Evolutionary conservation across 2,329 filamentous ascomycete species (phyloP), one percentile per base, ranked within the genome.

Genomic region (Penicillium palitans): DNA sequence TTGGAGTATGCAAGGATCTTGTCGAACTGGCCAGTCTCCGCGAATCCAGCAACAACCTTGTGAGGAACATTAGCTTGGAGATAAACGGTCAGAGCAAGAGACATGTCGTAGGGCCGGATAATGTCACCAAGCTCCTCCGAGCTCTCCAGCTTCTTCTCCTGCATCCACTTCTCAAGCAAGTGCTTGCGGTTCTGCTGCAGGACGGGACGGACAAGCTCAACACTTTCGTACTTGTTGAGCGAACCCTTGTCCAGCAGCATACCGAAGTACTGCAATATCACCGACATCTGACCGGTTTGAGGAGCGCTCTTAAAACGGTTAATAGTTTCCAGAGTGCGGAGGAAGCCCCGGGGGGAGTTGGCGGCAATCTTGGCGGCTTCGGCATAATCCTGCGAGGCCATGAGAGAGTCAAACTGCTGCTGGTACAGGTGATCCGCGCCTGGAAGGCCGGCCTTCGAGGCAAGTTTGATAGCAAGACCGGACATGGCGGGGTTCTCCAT

Each of bases 61-160:
- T 96, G 87, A 24, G 93, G 87, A 42, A 92, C 86, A 69, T 96
- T 93, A 69, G 93, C 93, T 75, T 95, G 90, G 61, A 95, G 84
- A 77, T 98, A 99, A 68, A 99, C 92, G 60, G 82, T 84, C 57
- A 99, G 82, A 29, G 96, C 95, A 72, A 98, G 84, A 73, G 89
- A 88, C 70, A 96, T 82, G 72, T 99, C 95, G 69, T 97, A 91
- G 21, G 90, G 84, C 48, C 95, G 90, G 51, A 98, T 90, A 69
- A 96, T 86, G 74, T 99, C 96, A 80, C 95, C 95, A 50, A 99
- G 86, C 76, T 97, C 91, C 79, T 99, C 95, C 0, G 95, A 98
- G 78, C 90, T 93, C 74, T 96, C 91, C 44, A 99, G 84, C 82
- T 99, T 99, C 77, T 91, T 90, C 79, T 98, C 95, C 72, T 89